phyloP scores from a whole-genome alignment of 2,329 filamentous ascomycete species.

The Stemphylium lycopersici region DNA sequence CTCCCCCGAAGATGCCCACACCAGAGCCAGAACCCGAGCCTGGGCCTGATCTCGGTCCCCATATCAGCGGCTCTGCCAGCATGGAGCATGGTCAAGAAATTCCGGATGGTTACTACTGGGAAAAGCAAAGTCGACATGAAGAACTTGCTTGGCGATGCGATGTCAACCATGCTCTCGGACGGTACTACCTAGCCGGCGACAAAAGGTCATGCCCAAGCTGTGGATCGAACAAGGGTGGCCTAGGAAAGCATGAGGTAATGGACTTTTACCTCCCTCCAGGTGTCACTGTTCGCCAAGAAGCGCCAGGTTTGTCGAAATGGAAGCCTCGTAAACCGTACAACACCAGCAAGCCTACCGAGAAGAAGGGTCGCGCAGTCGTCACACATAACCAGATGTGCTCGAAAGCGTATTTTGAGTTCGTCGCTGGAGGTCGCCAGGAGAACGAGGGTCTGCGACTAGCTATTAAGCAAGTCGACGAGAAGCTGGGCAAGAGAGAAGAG shows the following conservation, averaged over 20 bases:
- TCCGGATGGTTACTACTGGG: constrained; percentile 24
- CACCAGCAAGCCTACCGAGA: neutral
- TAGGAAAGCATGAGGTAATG: constrained; percentile 22
- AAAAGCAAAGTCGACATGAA: constrained; percentile 13
- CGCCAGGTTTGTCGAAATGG: constrained; percentile 18
- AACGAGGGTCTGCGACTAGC: constrained; percentile 25
- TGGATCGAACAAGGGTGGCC: constrained; percentile 18
- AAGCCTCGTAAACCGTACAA: constrained; percentile 29
- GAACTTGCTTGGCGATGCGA: constrained; percentile 38
- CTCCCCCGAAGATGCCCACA: constrained; percentile 11
- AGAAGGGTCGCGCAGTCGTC: neutral
- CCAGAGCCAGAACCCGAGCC: constrained; percentile 20
- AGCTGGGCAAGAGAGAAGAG: constrained; percentile 22
- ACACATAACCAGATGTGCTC: constrained; percentile 33
- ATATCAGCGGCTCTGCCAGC: constrained; percentile 31
- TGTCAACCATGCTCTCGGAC: constrained; percentile 34
- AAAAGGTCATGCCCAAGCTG: constrained; percentile 33
- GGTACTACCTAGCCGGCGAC: constrained; percentile 39
- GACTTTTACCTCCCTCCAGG: constrained; percentile 36
- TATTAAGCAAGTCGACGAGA: constrained; percentile 21
- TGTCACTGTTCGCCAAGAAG: constrained; percentile 26
- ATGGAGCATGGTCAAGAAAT: constrained; percentile 38
- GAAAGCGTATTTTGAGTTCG: constrained; percentile 25
- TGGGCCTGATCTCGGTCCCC: constrained; percentile 27
- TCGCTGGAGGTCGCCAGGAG: constrained; percentile 13